Conservation (phyloP, 2,329 filamentous ascomycete genomes). For the Pestalotiopsis sp. region DNA sequence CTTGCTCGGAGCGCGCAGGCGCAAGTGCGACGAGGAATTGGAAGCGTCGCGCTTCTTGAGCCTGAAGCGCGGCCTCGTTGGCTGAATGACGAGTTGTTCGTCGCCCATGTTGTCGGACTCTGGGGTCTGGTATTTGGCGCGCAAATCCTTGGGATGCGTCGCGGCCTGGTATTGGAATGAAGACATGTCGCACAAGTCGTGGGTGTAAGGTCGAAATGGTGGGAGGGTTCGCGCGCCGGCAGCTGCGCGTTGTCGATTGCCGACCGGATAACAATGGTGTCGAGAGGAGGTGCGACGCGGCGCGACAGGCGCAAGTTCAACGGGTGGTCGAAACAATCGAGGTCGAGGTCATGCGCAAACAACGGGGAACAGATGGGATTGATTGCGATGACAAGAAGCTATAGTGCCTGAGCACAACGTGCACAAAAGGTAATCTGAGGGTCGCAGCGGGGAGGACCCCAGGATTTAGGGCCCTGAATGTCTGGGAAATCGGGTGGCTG, state of each 20-base stretch:
- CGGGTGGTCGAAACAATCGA: background rate
- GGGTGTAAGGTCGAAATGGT: background rate
- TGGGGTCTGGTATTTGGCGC: constrained; percentile 46
- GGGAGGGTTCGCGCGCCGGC: background rate
- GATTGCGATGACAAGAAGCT: background rate
- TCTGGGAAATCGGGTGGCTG: constrained; percentile 6
- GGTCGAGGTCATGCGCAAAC: background rate
- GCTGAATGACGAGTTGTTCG: constrained; percentile 46
- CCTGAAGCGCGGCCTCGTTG: constrained; percentile 51
- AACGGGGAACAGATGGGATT: background rate
- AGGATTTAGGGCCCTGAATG: constrained; percentile 2
- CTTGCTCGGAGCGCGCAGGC: constrained; percentile 59
- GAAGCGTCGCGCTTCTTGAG: constrained; percentile 58
- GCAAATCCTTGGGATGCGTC: constrained; percentile 45
- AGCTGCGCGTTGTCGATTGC: background rate
- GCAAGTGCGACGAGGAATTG: constrained; percentile 48
- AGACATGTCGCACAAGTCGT: constrained; percentile 36
- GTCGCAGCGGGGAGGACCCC: background rate
- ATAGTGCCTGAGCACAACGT: background rate
- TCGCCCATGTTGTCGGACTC: constrained; percentile 46
- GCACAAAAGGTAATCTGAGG: background rate
- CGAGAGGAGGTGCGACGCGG: background rate
- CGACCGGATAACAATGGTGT: background rate
- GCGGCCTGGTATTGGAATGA: constrained; percentile 46
- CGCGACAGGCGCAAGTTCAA: background rate